Evolutionary conservation across 352 stramenopile species (phyloP).

Genomic region (Phytophthora litchii): DNA sequence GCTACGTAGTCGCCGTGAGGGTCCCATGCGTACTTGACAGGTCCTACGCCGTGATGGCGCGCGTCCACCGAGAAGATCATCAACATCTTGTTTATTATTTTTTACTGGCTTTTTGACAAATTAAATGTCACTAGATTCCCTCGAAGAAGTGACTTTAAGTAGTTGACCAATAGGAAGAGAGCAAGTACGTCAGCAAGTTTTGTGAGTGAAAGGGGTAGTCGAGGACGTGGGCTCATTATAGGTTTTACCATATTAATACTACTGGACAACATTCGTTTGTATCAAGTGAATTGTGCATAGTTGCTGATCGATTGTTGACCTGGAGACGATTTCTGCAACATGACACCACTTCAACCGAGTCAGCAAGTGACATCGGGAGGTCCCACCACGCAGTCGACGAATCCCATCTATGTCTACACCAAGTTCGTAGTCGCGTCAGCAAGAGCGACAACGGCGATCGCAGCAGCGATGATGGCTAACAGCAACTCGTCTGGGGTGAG

Average conservation of each 20-base stretch:
- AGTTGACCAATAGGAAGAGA: conserved; percentile 16
- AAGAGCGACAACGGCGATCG: conserved; percentile 49
- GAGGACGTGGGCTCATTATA: conserved; percentile 29
- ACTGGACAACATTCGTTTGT: conserved; percentile 4
- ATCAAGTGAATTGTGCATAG: not conserved
- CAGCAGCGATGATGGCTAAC: conserved; percentile 51
- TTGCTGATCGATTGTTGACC: conserved; percentile 2
- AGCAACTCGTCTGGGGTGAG: conserved; percentile 30
- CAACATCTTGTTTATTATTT: conserved; percentile 47
- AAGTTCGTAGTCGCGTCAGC: conserved; percentile 52
- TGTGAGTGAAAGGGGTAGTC: not conserved
- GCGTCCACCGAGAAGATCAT: conserved; percentile 85
- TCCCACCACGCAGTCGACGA: conserved; percentile 36
- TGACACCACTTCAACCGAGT: conserved; percentile 9
- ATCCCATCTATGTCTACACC: conserved; percentile 54
- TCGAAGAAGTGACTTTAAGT: not conserved
- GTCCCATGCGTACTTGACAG: conserved; percentile 85
- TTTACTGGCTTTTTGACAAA: conserved; percentile 12
- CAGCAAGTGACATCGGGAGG: conserved; percentile 15
- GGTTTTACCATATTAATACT: conserved; percentile 1
- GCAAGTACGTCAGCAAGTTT: conserved; percentile 28
- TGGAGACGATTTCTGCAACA: no score
- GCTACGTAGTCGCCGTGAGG: conserved; percentile 77
- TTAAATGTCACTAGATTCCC: not conserved
- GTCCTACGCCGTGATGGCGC: conserved; percentile 70